These are phyloP conservation scores for Leptosphaerulina australis DNA, from an alignment of 2,329 filamentous ascomycete species.

Conservation along the genomic window DNA sequence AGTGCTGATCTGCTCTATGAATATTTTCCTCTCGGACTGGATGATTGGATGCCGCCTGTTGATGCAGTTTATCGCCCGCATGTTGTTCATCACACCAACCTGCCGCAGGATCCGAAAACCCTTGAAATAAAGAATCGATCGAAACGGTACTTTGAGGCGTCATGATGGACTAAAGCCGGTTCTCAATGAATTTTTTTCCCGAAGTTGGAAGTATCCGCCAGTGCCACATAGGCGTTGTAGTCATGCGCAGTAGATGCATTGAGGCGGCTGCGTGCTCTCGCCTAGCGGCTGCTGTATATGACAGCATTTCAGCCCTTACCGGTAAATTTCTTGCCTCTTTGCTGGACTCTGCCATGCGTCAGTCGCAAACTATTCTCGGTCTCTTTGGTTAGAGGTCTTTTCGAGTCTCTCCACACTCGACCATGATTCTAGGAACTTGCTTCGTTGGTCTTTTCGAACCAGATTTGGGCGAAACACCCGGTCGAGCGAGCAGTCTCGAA, in stretches of 20 bases:
- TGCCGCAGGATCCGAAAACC: constrained; percentile 56
- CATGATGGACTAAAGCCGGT: constrained; percentile 16
- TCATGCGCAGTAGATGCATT: neutral
- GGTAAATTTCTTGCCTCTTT: neutral
- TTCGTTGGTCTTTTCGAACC: neutral
- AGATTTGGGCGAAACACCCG: neutral
- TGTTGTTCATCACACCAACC: constrained; percentile 83
- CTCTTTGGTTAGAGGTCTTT: neutral
- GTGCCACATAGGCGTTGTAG: neutral
- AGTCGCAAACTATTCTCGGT: neutral
- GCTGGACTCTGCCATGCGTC: neutral
- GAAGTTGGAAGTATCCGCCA: neutral
- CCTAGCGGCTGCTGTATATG: neutral
- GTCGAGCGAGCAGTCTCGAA: neutral
- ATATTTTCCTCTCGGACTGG: constrained; percentile 88
- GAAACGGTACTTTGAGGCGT: constrained; percentile 58
- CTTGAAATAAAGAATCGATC: constrained; percentile 51
- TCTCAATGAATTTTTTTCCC: neutral
- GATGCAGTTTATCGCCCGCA: constrained; percentile 91
- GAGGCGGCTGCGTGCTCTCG: neutral
- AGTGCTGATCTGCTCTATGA: constrained; percentile 87
- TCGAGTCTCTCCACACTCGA: neutral
- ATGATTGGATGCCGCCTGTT: constrained; percentile 91
- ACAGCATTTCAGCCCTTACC: neutral
- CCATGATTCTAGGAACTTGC: neutral